Base-by-base conservation (phyloP, 139 green algal genomes). In the Tetradesmus obliquus region DNA sequence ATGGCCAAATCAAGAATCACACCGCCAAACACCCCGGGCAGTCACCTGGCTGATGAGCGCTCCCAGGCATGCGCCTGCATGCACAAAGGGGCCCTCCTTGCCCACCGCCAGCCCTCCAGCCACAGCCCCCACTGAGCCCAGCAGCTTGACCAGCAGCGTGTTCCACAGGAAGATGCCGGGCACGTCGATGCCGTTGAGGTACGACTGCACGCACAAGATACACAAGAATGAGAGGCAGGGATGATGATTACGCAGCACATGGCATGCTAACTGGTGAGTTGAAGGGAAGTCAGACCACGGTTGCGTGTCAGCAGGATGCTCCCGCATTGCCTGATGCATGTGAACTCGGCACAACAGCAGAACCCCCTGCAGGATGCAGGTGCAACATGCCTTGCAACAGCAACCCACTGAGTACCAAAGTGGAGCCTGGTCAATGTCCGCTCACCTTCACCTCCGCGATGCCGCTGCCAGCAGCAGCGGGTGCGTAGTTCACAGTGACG, bases 51-150 rank as follows among this genome's bases (percentile, higher is more conserved):
- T 93, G 15, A 97, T 17, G 53, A 96, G 89, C 7, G 96, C 94
- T 5, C 94, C 97, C 15, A 98, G 94, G 81, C 94, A 96, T 8
- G 96, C 93, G 13, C 94, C 94, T 7, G 95, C 97, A 91, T 99
- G 97, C 32, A 99, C 95, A 62, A 98, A 96, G 5, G 97, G 97
- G 3, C 97, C 97, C 90, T 99, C 97, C 91, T 98, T 98, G 80
- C 97, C 97, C 3, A 98, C 93, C 1, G 96, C 95, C 57, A 99
- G 94, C 0, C 97, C 96, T 1, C 94, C 97, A n/a, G 96, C 93
- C 72, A 98, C 96, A 6, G 93, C 95, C 22, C 96, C 95, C 4
- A 98, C 71, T 6, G 82, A 93, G 53, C 94, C 96, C 22, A 95
- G 13, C 53, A 97, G 81, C 92, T 98, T 98, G 19, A 94, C 96